Evolutionary conservation across 768 basidiomycete genomes (phyloP), one percentile per base, ranked within the genome.

Genomic region (Suillus placidus): DNA sequence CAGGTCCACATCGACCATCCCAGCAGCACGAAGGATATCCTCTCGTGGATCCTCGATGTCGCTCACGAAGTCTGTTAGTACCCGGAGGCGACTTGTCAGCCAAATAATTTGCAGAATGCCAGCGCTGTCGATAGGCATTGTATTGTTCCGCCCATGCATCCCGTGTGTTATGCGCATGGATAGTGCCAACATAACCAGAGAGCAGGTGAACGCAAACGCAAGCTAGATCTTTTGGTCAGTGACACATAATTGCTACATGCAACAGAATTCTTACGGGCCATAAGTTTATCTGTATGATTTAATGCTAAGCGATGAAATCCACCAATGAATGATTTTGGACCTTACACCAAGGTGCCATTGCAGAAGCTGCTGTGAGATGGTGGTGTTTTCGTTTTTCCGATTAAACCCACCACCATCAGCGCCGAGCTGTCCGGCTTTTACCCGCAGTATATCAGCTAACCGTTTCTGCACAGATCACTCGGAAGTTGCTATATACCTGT

Each of bases 331-430:
- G 5, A 18, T 45, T 35, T 10, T 55, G 14, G 7, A 10, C 23
- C 70, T 64, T 13, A 71, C 70, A 66, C 71, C 64, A 34, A 71
- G 34, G 26, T 67, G 65, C 67, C 60, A 69, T 40, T 60, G 4
- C 37, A 57, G 66, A 12, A 51, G n/a, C 26, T 60, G 55, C 7
- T 71, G 64, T 13, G 51, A 64, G 5, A 69, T 67, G 55, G 34
- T 52, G n/a, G 56, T 64, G 35, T 38, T 34, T 18, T 64, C 65
- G 14, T 2, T 3, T 7, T 16, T 23, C 3, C 47, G n/a, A 12
- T 71, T 47, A 60, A 69, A 66, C 18, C 67, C 70, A n/a, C 67
- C 64, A 13, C 57, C 34, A 3, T 0, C 18, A 57, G 57, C 13
- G 9, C 67, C 70, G 1, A 66, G 1, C 26, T 69, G 62, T 55